These are phyloP conservation scores for Coemansia sp. DNA, from an alignment of 192 early-diverging fungal species.

Conservation along the genomic window DNA sequence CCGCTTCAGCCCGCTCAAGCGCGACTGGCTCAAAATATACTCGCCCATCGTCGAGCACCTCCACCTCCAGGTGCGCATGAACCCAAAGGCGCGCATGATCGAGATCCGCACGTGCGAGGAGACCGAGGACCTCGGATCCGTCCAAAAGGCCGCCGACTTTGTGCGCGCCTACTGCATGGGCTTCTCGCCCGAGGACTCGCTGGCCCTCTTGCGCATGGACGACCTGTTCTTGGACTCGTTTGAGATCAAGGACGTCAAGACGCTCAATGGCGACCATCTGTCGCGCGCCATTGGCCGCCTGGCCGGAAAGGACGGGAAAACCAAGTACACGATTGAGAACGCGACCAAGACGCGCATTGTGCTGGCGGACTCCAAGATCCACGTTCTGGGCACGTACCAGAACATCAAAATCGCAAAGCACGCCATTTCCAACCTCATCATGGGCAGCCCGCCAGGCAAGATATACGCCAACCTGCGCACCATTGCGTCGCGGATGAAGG, in stretches of 20 bases:
- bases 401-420: constrained; percentile 97
- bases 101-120: constrained; percentile 85
- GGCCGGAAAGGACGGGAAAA: constrained; percentile 96
- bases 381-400: constrained; percentile 92
- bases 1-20: constrained; percentile 86
- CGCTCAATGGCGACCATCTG: constrained; percentile 91
- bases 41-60: constrained; percentile 94
- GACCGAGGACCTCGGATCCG: constrained; percentile 82
- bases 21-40: constrained; percentile 95
- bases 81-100: constrained; percentile 82
- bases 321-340: constrained; percentile 97
- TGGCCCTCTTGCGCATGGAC: constrained; percentile 93
- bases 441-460: constrained; percentile 96
- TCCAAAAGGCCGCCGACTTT: constrained; percentile 98
- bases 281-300: constrained; percentile 97
- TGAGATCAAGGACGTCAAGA: constrained; percentile 98
- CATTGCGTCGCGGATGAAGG: constrained; percentile 88
- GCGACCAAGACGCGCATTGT: constrained; percentile 94
- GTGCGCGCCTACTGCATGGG: constrained; percentile 90
- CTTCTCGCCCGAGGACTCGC: constrained; percentile 91
- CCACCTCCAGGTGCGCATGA: constrained; percentile 95
- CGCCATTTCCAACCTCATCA: constrained; percentile 85
- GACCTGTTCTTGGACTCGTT: constrained; percentile 96
- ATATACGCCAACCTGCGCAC: constrained; percentile 89
- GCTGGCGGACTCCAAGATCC: constrained; percentile 95